Conservation (phyloP, 805 yeast genomes). For the Starmerella floricola region DNA sequence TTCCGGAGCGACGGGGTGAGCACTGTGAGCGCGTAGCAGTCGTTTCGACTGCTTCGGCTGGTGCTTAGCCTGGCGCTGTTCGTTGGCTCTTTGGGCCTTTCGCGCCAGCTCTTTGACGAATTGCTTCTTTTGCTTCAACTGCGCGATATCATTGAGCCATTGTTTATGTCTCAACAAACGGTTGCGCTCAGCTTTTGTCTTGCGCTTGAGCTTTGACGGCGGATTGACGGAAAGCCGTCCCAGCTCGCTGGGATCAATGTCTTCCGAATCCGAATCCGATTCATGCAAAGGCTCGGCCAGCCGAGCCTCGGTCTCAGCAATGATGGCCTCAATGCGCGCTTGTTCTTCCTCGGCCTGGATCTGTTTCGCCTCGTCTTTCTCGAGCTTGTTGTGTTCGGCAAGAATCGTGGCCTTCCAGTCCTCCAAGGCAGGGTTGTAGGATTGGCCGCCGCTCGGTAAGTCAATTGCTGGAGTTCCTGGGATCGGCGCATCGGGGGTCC, state of each 20-base stretch:
- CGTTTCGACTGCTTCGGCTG: conserved; percentile 17
- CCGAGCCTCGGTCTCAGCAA: conserved; percentile 16
- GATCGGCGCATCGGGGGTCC: conserved; percentile 21
- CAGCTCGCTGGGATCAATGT: conserved; percentile 24
- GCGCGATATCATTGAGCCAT: conserved; percentile 45
- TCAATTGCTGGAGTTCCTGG: conserved; percentile 26
- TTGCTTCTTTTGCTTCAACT: conserved; percentile 17
- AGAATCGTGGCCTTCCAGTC: conserved; percentile 68
- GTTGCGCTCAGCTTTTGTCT: conserved; percentile 69
- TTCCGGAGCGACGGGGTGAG: conserved; percentile 37
- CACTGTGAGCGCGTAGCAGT: conserved; percentile 34
- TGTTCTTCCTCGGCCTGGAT: conserved; percentile 49
- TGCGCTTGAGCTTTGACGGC: conserved; percentile 54
- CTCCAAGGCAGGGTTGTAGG: conserved; percentile 79
- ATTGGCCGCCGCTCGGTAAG: conserved; percentile 73
- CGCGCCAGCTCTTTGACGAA: conserved; percentile 6
- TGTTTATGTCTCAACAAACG: conserved; percentile 50
- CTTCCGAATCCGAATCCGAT: conserved; percentile 26
- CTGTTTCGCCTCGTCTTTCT: conserved; percentile 53
- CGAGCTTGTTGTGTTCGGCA: conserved; percentile 54
- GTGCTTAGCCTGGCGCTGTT: conserved; percentile 20
- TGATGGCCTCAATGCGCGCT: conserved; percentile 48
- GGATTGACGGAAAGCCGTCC: conserved; percentile 52
- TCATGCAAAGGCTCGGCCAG: conserved; percentile 50
- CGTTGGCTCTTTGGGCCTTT: conserved; percentile 7